phyloP scores from a whole-genome alignment of 75 land plant genomes.

The Picea sitchensis region DNA sequence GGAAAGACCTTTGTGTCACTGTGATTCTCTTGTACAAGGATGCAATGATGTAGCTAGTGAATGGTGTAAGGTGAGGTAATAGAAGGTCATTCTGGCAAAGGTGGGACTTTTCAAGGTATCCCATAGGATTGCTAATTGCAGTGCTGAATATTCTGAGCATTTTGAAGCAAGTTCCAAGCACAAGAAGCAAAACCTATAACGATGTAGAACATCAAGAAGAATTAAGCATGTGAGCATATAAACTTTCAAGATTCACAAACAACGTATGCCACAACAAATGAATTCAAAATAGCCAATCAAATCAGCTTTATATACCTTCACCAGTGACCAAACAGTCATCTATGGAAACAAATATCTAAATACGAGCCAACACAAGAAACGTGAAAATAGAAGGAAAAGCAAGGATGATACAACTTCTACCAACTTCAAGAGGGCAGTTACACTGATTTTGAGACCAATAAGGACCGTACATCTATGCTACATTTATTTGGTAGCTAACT shows the following conservation, averaged over 20 bases:
- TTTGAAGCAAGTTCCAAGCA: background rate
- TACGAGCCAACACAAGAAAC: background rate
- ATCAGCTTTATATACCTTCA: background rate
- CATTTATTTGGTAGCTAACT: background rate
- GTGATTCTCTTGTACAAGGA: background rate
- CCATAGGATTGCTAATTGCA: background rate
- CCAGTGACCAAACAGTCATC: background rate
- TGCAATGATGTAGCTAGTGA: background rate
- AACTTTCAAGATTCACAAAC: background rate
- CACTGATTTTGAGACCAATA: background rate
- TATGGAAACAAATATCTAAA: background rate
- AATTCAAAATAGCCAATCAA: background rate
- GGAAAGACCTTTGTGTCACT: background rate
- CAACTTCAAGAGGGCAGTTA: background rate
- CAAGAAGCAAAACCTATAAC: background rate
- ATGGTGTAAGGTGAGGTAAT: background rate
- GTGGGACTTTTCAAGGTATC: background rate
- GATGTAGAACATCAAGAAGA: background rate
- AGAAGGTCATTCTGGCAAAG: background rate
- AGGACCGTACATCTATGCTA: background rate
- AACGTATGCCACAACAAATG: background rate
- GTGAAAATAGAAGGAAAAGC: background rate
- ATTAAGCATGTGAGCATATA: background rate
- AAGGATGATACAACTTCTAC: background rate
- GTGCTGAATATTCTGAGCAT: background rate